Percentiles rank a stretch among this genome's conserved stretches.
Conservation (phyloP, 176 grass and related monocot genomes). For the Miscanthus lutarioriparius region DNA sequence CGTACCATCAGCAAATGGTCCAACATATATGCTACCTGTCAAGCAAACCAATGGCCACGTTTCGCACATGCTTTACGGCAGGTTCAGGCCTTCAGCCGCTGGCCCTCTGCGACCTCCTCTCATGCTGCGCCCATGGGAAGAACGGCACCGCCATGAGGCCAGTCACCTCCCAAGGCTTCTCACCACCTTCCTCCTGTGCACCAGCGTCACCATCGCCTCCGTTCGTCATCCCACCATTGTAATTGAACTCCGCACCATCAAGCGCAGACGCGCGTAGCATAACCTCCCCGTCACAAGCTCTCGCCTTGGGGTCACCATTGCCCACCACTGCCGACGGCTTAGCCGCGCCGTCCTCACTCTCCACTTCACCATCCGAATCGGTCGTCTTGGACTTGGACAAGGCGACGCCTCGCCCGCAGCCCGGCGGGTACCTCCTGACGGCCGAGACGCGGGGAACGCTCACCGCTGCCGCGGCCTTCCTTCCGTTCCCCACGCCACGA, state of each 20-base stretch:
- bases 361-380: background rate
- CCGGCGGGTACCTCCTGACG: constrained; percentile 47
- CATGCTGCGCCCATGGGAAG: constrained; percentile 21
- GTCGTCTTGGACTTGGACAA: background rate
- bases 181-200: background rate
- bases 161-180: background rate
- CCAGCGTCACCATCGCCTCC: background rate
- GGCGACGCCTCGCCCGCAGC: constrained; percentile 22
- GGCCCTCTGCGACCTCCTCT: constrained; percentile 24
- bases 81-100: constrained; percentile 16
- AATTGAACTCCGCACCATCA: background rate
- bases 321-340: background rate
- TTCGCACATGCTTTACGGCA: constrained; percentile 9
- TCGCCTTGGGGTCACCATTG: background rate
- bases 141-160: background rate
- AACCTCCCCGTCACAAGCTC: background rate
- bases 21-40: constrained; percentile 5
- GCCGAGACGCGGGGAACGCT: constrained; percentile 22
- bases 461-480: background rate
- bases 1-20: background rate
- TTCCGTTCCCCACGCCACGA: background rate
- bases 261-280: background rate
- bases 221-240: background rate
- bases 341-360: background rate
- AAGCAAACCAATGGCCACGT: background rate